These are phyloP conservation scores for Coprinopsis cinerea DNA, from an alignment of 768 basidiomycete species.

Conservation along the genomic window DNA sequence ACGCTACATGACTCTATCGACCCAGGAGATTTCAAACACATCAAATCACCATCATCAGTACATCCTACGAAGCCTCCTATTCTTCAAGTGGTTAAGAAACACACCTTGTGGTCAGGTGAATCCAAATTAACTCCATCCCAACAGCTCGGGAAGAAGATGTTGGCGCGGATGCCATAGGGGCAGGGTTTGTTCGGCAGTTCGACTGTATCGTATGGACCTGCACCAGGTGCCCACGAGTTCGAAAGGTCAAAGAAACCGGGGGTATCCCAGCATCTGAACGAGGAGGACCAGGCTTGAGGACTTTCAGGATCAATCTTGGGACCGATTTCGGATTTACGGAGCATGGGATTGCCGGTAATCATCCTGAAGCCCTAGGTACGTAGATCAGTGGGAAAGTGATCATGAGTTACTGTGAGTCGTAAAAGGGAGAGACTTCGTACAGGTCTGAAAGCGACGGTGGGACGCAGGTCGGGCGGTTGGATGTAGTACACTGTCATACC, in stretches of 20 bases:
- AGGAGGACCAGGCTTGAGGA: background rate
- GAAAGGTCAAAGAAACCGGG: background rate
- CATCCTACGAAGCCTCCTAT: no score
- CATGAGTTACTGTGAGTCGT: background rate
- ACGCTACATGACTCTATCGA: constrained; percentile 9
- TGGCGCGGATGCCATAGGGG: background rate
- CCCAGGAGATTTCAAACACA: no score
- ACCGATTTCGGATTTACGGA: background rate
- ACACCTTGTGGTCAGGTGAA: constrained; percentile 6
- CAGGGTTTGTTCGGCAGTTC: background rate
- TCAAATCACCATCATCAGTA: no score
- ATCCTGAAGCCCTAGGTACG: background rate
- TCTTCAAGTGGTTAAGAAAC: no score
- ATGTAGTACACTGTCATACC: constrained; percentile 8
- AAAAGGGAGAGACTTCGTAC: background rate
- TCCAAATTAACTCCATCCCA: constrained; percentile 9
- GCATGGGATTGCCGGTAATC: background rate
- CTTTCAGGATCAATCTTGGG: background rate
- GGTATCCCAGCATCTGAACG: constrained; percentile 1
- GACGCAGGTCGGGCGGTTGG: background rate
- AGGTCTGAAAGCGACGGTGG: background rate
- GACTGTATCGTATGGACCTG: background rate
- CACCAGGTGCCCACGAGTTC: background rate
- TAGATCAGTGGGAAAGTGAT: background rate
- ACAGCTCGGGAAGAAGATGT: constrained; percentile 11